Evolutionary conservation across 805 yeast species (phyloP).

Genomic region (Cyberlindnera lachancei): DNA sequence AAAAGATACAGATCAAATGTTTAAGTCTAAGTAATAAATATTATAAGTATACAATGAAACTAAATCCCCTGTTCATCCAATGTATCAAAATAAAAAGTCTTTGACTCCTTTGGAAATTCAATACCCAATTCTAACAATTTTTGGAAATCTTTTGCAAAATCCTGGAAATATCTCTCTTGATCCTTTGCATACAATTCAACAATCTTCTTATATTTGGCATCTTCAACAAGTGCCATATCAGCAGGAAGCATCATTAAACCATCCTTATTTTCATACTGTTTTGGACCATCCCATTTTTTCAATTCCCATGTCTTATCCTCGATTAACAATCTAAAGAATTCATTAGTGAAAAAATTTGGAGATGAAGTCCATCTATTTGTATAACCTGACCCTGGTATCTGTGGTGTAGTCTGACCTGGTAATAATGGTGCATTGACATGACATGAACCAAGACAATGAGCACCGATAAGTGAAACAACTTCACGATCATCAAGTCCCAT

Average conservation of each 20-base stretch:
- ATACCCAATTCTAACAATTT: constrained; percentile 75
- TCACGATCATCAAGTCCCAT: constrained; percentile 67
- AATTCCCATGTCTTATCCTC: constrained; percentile 43
- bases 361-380: constrained; percentile 90
- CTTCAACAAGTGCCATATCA: constrained; percentile 63
- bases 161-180: constrained; percentile 50
- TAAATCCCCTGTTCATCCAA: constrained; percentile 50
- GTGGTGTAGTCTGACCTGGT: constrained; percentile 15
- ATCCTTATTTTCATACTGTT: constrained; percentile 52
- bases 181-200: constrained; percentile 65
- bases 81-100: constrained; percentile 49
- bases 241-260: constrained; percentile 84
- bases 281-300: constrained; percentile 55
- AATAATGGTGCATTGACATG: constrained; percentile 38
- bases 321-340: constrained; percentile 54
- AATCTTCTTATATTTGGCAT: constrained; percentile 49
- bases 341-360: constrained; percentile 68
- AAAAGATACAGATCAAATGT: no score
- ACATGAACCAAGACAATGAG: constrained; percentile 73
- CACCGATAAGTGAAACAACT: constrained; percentile 67
- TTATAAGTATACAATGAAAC: no score
- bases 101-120: constrained; percentile 37
- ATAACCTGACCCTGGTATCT: constrained; percentile 57
- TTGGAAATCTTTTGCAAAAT: constrained; percentile 60
- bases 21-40: no score